phyloP scores from a whole-genome alignment of 768 basidiomycete genomes.

The Lactarius sp. region DNA sequence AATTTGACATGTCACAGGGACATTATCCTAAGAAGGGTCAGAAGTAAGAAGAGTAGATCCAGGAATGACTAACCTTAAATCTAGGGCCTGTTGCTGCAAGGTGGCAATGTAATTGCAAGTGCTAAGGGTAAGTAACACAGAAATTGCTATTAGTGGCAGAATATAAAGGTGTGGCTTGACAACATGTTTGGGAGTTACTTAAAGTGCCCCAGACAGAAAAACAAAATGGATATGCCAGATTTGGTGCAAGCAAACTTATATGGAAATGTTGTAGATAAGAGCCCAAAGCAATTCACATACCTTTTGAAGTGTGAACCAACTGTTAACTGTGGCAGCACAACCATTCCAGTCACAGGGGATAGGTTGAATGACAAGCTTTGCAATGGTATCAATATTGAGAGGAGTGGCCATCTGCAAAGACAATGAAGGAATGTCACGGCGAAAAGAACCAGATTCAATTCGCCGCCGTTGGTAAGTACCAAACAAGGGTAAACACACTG shows the following conservation, averaged over 20 bases:
- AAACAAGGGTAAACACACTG: slow-evolving; percentile 10
- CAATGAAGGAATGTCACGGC: no score
- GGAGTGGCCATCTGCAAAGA: background rate
- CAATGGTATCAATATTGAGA: background rate
- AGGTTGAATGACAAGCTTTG: slow-evolving; percentile 27
- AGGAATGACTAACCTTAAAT: background rate
- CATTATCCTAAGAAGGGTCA: background rate
- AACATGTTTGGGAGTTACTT: background rate
- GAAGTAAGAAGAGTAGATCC: background rate
- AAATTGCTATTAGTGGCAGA: background rate
- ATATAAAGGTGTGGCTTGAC: background rate
- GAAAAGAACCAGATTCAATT: background rate
- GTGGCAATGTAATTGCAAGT: slow-evolving; percentile 7
- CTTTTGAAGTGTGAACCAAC: slow-evolving; percentile 15
- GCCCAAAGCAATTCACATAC: background rate
- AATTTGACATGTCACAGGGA: slow-evolving; percentile 1
- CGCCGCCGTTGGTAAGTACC: background rate
- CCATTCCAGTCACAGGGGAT: slow-evolving; percentile 12
- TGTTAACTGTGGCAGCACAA: slow-evolving; percentile 12
- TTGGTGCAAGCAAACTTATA: no score
- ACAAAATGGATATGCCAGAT: background rate
- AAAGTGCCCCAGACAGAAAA: background rate
- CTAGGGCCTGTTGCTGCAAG: background rate
- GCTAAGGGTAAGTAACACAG: background rate
- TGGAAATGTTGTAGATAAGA: no score